phyloP scores from a whole-genome alignment of 2,329 filamentous ascomycete species.

The Penicillium janthinellum region DNA sequence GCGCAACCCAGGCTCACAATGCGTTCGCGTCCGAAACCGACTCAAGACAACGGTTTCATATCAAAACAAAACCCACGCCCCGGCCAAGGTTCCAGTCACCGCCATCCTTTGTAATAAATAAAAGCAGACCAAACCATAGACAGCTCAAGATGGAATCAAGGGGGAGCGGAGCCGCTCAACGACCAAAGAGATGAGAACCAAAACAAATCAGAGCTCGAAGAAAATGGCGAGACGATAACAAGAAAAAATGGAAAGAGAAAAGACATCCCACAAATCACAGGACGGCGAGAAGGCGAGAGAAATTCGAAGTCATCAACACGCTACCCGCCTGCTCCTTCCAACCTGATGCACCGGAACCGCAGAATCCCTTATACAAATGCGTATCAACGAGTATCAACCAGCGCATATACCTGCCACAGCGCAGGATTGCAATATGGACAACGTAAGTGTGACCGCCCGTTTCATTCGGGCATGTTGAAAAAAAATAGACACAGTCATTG shows the following conservation, averaged over 20 bases:
- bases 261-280: conserved; percentile 23
- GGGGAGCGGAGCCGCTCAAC: conserved; percentile 22
- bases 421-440: conserved; percentile 42
- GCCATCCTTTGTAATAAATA: conserved; percentile 21
- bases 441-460: conserved; percentile 31
- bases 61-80: conserved; percentile 16
- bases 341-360: conserved; percentile 48
- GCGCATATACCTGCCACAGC: conserved; percentile 42
- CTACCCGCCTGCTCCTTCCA: conserved; percentile 48
- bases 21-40: conserved; percentile 24
- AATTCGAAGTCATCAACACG: conserved; percentile 43
- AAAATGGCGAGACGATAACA: conserved; percentile 1
- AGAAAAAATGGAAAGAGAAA: conserved; percentile 24
- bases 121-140: conserved; percentile 15
- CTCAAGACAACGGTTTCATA: conserved; percentile 14
- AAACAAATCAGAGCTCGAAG: conserved; percentile 19
- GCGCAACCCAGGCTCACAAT: conserved; percentile 28
- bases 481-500: conserved; percentile 17
- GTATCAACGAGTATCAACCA: conserved; percentile 43
- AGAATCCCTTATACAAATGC: conserved; percentile 48
- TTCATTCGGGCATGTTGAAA: conserved; percentile 17
- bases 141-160: conserved; percentile 24
- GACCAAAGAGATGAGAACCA: conserved; percentile 23
- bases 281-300: conserved; percentile 29
- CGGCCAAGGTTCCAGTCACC: conserved; percentile 14